Base-by-base conservation (phyloP, 495 filamentous ascomycete species). In the Penicillium flavigenum region DNA sequence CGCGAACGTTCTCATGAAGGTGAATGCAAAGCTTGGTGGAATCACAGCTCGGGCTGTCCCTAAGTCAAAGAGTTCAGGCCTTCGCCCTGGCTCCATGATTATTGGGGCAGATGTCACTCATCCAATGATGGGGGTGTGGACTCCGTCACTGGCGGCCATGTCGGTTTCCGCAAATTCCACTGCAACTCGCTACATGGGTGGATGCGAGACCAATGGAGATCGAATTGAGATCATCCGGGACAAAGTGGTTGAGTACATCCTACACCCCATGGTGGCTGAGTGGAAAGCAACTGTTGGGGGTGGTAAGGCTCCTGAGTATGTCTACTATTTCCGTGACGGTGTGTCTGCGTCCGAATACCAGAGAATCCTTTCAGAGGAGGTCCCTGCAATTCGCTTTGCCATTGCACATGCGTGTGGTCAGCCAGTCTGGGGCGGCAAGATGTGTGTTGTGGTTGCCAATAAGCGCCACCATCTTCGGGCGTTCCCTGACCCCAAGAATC, bases 391-490 rank as follows among this genome's bases (percentile, higher is more conserved):
- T 67, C 85, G 85, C 12, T 17, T 36, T 10, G 56, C 58, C 14
- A 34, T 58, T 26, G 60, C 60, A 8, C 44, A 59, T 16, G 47
- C 44, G n/a, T 51, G 57, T 22, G 29, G 54, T 5, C 10, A 34
- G 9, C 11, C 27, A 7, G 7, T 38, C 11, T 65, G 57, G 60
- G 52, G 80, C 19, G 80, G 83, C 3, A 87, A 86, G 61, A 82
- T 93, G 54, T 90, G 90, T 0, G 89, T 95, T n/a, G 81, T 92
- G 29, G 80, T 97, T 26, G 89, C 88, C 11, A 89, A 88, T 36
- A 98, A 98, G 80, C 88, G 94, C 11, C 94, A 98, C 60, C 92
- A 98, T 61, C 82, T 95, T 54, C 88, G 94, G 26, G 92, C 95
- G 67, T 97, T 96, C 76, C 92, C 94, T 0, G 74, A 80, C 46